Conservation (phyloP, 805 yeast species). For the Yarrowia sp. region DNA sequence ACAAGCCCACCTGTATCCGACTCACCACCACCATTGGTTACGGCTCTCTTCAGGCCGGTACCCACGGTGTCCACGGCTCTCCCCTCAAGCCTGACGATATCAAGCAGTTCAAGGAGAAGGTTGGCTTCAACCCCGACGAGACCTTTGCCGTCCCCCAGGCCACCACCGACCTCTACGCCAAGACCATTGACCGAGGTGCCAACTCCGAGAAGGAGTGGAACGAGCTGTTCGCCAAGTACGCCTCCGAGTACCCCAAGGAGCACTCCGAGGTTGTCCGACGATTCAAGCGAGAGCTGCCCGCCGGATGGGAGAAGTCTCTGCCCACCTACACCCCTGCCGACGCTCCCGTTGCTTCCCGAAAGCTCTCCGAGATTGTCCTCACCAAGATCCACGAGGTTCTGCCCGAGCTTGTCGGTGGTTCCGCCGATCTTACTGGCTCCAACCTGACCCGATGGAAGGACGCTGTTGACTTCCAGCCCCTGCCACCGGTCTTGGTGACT, state of each 20-base stretch:
- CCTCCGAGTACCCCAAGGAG: constrained; percentile 35
- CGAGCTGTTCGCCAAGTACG: constrained; percentile 31
- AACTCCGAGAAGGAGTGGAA: constrained; percentile 34
- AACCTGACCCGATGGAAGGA: constrained; percentile 36
- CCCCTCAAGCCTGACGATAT: constrained; percentile 39
- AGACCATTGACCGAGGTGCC: constrained; percentile 33
- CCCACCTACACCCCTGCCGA: constrained; percentile 79
- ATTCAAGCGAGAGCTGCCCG: constrained; percentile 49
- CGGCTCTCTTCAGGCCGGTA: constrained; percentile 37
- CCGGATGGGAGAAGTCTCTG: constrained; percentile 68
- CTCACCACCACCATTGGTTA: constrained; percentile 40
- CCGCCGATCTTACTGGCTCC: constrained; percentile 41
- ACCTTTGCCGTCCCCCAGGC: constrained; percentile 33
- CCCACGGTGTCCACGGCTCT: constrained; percentile 41
- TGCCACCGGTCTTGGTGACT: constrained; percentile 40
- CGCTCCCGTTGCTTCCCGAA: constrained; percentile 44
- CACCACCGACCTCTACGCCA: constrained; percentile 38
- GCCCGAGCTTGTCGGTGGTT: constrained; percentile 38
- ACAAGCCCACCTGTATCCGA: constrained; percentile 42
- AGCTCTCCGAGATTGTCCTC: constrained; percentile 36
- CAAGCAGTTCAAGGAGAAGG: constrained; percentile 27
- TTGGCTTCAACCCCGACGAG: constrained; percentile 28
- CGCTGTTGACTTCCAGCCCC: constrained; percentile 62
- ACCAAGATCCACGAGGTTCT: constrained; percentile 35
- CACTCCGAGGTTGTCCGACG: constrained; percentile 35